Conservation (phyloP, 2,329 filamentous ascomycete species). For the Stagonosporopsis cucurbitacearum region DNA sequence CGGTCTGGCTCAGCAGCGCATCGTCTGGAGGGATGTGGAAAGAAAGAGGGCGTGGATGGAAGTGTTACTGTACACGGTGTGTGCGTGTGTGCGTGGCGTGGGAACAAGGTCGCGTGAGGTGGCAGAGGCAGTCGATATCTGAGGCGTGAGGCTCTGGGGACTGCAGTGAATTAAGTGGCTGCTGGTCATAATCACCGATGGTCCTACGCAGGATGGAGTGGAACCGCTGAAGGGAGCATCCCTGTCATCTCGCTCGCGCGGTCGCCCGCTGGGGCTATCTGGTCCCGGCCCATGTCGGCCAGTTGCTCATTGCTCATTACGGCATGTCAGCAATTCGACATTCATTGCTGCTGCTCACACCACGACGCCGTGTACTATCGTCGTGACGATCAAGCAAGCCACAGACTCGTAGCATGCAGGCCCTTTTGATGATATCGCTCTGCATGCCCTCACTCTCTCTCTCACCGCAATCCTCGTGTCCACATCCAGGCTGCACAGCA, state of each 20-base stretch:
- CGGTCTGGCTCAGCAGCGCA: slow-evolving; percentile 30
- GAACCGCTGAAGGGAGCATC: slow-evolving; percentile 7
- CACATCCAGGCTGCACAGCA: slow-evolving; percentile 1
- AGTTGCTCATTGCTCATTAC: slow-evolving; percentile 16
- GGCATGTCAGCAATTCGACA: slow-evolving; percentile 3
- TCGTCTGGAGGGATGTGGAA: slow-evolving; percentile 17
- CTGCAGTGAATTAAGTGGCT: slow-evolving; percentile 19
- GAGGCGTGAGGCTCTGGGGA: slow-evolving; percentile 19
- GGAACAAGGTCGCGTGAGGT: slow-evolving; percentile 24
- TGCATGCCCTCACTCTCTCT: neutral
- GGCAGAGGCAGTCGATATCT: slow-evolving; percentile 19
- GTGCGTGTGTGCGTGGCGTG: slow-evolving; percentile 6
- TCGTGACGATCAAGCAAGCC: too few relatives aligned
- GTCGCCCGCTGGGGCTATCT: slow-evolving; percentile 6
- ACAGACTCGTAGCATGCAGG: neutral
- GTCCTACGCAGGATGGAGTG: neutral
- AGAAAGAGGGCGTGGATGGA: too few relatives aligned
- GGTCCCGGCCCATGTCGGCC: slow-evolving; percentile 11
- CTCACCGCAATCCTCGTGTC: neutral
- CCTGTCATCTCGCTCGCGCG: slow-evolving; percentile 8
- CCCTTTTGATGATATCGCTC: neutral
- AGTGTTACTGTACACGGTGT: too few relatives aligned
- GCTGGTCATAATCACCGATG: slow-evolving; percentile 14
- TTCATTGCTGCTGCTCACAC: neutral
- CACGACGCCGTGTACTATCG: too few relatives aligned